Base-by-base conservation (phyloP, 2,329 filamentous ascomycete species). In the Aureobasidium subglaciale region DNA sequence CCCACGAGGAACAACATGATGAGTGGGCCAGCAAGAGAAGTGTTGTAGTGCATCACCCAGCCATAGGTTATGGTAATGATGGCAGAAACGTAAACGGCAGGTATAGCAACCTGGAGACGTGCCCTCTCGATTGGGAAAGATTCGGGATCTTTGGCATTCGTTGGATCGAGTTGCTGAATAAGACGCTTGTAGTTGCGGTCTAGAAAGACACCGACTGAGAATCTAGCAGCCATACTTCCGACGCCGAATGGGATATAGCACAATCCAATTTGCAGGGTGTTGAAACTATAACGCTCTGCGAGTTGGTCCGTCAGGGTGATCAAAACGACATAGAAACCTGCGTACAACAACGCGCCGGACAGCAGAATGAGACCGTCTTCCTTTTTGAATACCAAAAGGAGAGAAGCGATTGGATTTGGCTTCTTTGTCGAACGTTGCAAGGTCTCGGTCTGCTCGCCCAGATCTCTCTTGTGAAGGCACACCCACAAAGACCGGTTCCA, bases 141-240 rank as follows among this genome's bases (percentile, higher is more conserved):
- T 4, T 63, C 62, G 13, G 83, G 65, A 54, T 80, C 75, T 27
- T 75, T 40, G 24, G 20, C 16, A 13, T 15, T 52, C 13, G 9
- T 42, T 15, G 22, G 81, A 71, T 5, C 77, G 76, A 85, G 72
- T 29, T 77, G 76, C 45, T 73, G 75, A 1, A 87, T 86, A 46
- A 83, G 78, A 35, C 86, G 80, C 8, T 82, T 77, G 68, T 88
- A 95, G 67, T 90, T 90, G 75, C 80, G 83, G 68, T 89, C 86
- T 35, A 88, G 76, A 1, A 83, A 60, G 2, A 75, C 74, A 6
- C 88, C 85, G 30, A 66, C 69, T 11, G 71, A 64, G 27, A 72
- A 59, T n/a, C 71, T 64, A 35, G 70, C 64, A n/a, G 65, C 43
- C 30, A 72, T 62, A 24, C 65, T 63, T 1, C 73, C 73, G 6